A percentile compares a stretch with the other conserved stretches of the same genome.
Evolutionary conservation across 805 yeast genomes (phyloP).

Genomic region (Yamadazyma kitorensis): DNA sequence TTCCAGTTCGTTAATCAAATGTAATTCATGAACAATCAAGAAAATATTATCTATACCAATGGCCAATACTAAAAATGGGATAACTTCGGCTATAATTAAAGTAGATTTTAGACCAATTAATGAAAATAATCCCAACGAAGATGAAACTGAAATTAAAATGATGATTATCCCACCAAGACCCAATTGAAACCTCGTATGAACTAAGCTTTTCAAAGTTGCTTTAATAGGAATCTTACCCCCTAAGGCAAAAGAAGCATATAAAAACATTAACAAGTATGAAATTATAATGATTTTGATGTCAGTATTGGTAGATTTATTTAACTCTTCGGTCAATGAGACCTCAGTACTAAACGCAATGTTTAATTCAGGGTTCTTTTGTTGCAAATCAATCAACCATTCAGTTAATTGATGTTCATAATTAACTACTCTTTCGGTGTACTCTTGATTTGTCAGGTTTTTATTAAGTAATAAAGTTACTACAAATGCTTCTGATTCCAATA

Average conservation of each 20-base stretch:
- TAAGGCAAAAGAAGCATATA: constrained; percentile 81
- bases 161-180: constrained; percentile 84
- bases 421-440: constrained; percentile 36
- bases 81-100: constrained; percentile 91
- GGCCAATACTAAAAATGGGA: constrained; percentile 88
- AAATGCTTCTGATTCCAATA: constrained; percentile 65
- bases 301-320: constrained; percentile 76
- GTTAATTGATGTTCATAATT: constrained; percentile 77
- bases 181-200: constrained; percentile 62
- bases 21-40: constrained; percentile 76
- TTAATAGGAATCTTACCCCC: constrained; percentile 54
- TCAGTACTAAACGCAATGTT: constrained; percentile 77
- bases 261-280: constrained; percentile 83
- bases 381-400: constrained; percentile 43
- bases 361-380: constrained; percentile 42
- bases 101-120: constrained; percentile 80
- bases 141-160: constrained; percentile 73
- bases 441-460: constrained; percentile 44
- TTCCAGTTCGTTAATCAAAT: constrained; percentile 46
- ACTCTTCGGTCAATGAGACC: constrained; percentile 77
- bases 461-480: constrained; percentile 70
- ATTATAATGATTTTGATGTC: constrained; percentile 67
- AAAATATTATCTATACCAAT: constrained; percentile 96
- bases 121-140: constrained; percentile 82
- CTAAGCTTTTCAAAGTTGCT: constrained; percentile 26